Base-by-base conservation (phyloP, 768 basidiomycete genomes). In the Tephrocybe sp. region DNA sequence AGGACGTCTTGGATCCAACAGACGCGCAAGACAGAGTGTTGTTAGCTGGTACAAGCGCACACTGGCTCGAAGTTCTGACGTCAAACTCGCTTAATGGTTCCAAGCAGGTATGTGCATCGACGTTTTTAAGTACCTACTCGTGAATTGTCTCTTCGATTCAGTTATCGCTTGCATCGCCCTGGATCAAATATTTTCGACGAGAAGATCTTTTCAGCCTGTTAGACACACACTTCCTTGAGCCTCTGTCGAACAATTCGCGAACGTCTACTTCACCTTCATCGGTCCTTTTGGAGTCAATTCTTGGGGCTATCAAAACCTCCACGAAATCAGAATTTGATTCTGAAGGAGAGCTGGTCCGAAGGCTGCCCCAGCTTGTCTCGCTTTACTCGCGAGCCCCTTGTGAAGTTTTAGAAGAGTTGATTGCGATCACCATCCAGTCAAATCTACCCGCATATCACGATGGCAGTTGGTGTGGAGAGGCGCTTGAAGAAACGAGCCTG, bases 121-220 rank as follows among this genome's bases (percentile, higher is more conserved):
- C 20, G 9, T 3, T 1, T 39, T 19, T 17, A 8, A 1, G 8
- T 10, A 23, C 39, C 36, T 6, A 23, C 13, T 32, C 22, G 32
- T 17, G 11, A 12, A 14, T 31, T n/a, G 9, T 32, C 13, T n/a
- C 19, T 30, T 23, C 26, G 7, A 14, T 20, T 14, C 58, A 75
- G 66, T 45, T 58, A 42, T 48, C 39, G 49, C 59, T 43, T 12
- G 65, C 68, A 3, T 56, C 66, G 2, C 53, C 77, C 12, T 91
- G 88, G 88, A 68, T 86, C 38, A 72, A 68, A 35, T 86, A 78
- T 58, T 73, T 85, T 57, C 62, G 68, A 5, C 59, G 65, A 2
- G 56, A 66, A 2, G 72, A 74, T 13, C 61, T 83, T 2, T 65
- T 80, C 3, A 55, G 63, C 5, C 65, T 79, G 5, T 59, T 89